These are phyloP conservation scores for Plenodomus lindquistii DNA, from an alignment of 2,329 filamentous ascomycete species.

Conservation along the genomic window DNA sequence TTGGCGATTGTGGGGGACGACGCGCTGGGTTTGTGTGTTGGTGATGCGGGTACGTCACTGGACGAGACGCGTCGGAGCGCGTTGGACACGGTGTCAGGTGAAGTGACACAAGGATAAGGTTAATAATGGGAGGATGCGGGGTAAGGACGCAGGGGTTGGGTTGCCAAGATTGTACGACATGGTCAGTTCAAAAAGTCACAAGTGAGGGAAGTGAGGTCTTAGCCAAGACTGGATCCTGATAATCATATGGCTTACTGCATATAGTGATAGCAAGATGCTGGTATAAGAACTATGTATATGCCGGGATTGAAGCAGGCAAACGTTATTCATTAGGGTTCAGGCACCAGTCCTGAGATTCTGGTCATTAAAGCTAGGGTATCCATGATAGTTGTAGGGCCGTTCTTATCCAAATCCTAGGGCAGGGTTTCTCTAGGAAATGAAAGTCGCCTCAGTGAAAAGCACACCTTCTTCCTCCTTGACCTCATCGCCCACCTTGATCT, in stretches of 20 bases:
- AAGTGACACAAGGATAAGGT: conserved; percentile 2
- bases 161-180: neutral
- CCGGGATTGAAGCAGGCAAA: conserved; percentile 5
- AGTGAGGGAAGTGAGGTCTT: neutral
- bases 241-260: too few species aligned
- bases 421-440: conserved; percentile 68
- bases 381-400: conserved; percentile 18
- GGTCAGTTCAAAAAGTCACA: neutral
- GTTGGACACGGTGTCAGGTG: conserved; percentile 19
- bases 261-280: too few species aligned
- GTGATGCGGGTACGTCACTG: neutral
- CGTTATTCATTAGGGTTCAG: conserved; percentile 39
- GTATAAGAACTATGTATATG: too few species aligned
- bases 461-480: conserved; percentile 77
- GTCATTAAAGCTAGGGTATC: conserved; percentile 39
- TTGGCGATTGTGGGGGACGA: too few species aligned
- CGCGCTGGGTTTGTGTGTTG: too few species aligned
- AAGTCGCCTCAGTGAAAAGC: conserved; percentile 90
- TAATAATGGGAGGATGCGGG: conserved; percentile 3
- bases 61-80: conserved; percentile 15
- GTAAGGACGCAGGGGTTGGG: neutral
- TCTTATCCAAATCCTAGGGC: conserved; percentile 15
- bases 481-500: conserved; percentile 82
- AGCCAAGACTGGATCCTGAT: too few species aligned
- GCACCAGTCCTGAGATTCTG: conserved; percentile 35